Evolutionary conservation across 2,329 filamentous ascomycete species (phyloP), one percentile per base, ranked within the genome.

Genomic region (Pseudocercospora eumusae): DNA sequence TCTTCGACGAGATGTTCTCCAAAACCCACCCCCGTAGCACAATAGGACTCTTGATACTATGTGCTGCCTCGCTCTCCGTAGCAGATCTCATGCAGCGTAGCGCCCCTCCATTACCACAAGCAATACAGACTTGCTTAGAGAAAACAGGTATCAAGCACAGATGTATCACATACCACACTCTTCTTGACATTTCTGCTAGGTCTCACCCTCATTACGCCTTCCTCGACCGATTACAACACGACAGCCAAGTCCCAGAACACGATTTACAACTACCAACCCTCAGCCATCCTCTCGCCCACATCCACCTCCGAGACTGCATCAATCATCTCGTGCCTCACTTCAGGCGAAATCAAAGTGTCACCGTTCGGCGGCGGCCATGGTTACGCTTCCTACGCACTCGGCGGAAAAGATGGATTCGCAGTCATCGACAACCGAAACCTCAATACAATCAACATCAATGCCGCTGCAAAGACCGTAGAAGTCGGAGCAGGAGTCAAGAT

Each of bases 311-410:
- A 67, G 42, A 57, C 57, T 21, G 27, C 63, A 15, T 52, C 56
- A 6, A 33, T 63, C 44, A 36, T 67, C 52, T 54, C 55, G 36
- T 64, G 62, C 56, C 56, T 61, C 20, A 44, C 54, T 6, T 20
- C 33, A 3, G 31, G 60, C 15, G 42, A 40, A 18, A 33, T 54
- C 47, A 63, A 66, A 54, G 18, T 56, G 40, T 65, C 63, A 25
- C 62, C 50, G 23, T 65, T 63, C 54, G 63, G 63, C 44, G 63
- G 65, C 44, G 63, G 65, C 50, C 65, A 67, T 62, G 65, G 65
- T 54, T 59, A 67, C 47, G 63, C 65, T 54, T 56, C 65, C 7
- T 67, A 67, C 56, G 65, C 60, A 49, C 59, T 65, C 18, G 59
- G 65, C 23, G 63, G 65, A 11, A n/a, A 44, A 56, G 59, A 67